Evolutionary conservation across 495 filamentous ascomycete species (phyloP).

Genomic region (Hypomontagnella monticulosa): DNA sequence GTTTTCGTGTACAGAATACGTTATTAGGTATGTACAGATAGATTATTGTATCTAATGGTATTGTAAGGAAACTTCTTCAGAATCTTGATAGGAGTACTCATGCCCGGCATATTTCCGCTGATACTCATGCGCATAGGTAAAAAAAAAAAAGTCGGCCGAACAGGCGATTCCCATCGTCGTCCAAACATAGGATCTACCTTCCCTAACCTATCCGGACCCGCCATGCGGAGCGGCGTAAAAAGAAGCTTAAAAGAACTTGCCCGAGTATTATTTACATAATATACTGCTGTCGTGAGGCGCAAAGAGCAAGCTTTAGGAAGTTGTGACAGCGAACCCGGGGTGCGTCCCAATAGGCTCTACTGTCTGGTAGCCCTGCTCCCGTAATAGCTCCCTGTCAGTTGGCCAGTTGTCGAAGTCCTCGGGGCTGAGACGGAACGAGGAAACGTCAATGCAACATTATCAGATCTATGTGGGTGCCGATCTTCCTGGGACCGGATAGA

Average conservation of each 20-base stretch:
- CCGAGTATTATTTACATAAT: too few species aligned
- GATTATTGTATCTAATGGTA: too few species aligned
- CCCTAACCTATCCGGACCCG: constrained; percentile 32
- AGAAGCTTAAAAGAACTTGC: constrained; percentile 24
- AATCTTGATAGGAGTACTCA: too few species aligned
- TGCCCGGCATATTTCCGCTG: too few species aligned
- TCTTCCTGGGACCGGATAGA: constrained; percentile 17
- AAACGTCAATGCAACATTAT: constrained; percentile 28
- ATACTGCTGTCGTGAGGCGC: too few species aligned
- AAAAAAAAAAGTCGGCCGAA: not conserved
- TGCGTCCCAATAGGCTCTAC: too few species aligned
- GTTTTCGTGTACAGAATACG: too few species aligned
- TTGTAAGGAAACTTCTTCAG: too few species aligned
- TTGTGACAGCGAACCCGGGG: too few species aligned
- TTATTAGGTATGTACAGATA: too few species aligned
- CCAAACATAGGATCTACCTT: constrained; percentile 36
- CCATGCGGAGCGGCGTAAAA: constrained; percentile 15
- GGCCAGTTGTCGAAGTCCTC: constrained; percentile 17
- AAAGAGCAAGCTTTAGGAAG: too few species aligned
- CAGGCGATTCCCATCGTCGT: constrained; percentile 15
- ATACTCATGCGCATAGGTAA: too few species aligned
- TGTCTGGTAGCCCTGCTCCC: constrained; percentile 4
- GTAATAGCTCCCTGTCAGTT: not conserved
- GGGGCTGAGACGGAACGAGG: constrained; percentile 30
- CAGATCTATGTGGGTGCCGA: constrained; percentile 31